These are phyloP conservation scores for Phytophthora brassicae DNA, from an alignment of 352 stramenopile genomes.

Conservation along the genomic window DNA sequence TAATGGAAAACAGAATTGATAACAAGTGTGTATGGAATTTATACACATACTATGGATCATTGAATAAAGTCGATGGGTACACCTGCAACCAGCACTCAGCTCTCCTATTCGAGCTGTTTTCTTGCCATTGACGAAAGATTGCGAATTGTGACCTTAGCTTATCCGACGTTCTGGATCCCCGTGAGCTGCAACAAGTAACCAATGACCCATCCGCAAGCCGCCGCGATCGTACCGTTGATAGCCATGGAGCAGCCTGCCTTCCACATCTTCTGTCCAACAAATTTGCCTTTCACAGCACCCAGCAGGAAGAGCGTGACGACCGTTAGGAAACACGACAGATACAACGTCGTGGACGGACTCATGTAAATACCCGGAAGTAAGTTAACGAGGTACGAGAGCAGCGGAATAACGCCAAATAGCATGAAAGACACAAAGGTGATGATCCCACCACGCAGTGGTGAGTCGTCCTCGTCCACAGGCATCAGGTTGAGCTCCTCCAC, in stretches of 20 bases:
- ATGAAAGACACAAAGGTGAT: constrained; percentile 92
- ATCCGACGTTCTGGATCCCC: constrained; percentile 74
- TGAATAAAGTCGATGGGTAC: constrained; percentile 19
- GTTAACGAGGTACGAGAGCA: constrained; percentile 93
- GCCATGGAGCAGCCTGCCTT: constrained; percentile 70
- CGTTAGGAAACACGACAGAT: constrained; percentile 93
- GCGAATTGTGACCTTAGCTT: constrained; percentile 27
- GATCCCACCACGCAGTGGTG: constrained; percentile 76
- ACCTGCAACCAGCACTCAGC: constrained; percentile 22
- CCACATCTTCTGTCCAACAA: constrained; percentile 80
- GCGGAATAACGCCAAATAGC: constrained; percentile 89
- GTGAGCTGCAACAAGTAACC: constrained; percentile 82
- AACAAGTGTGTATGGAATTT: background rate
- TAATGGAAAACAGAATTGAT: no score
- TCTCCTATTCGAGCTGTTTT: constrained; percentile 25
- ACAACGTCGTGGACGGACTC: constrained; percentile 71
- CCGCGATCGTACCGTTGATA: constrained; percentile 73
- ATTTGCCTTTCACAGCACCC: constrained; percentile 91
- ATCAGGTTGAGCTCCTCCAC: constrained; percentile 95
- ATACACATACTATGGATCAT: constrained; percentile 26
- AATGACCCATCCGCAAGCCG: constrained; percentile 78
- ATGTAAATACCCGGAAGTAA: constrained; percentile 72
- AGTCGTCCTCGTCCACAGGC: constrained; percentile 92
- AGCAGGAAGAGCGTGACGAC: constrained; percentile 94
- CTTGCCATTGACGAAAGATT: background rate